Evolutionary conservation across 1,284 basidiomycete genomes (phyloP), one percentile per base, ranked within the genome.

Genomic region (Cutaneotrichosporon sp.): DNA sequence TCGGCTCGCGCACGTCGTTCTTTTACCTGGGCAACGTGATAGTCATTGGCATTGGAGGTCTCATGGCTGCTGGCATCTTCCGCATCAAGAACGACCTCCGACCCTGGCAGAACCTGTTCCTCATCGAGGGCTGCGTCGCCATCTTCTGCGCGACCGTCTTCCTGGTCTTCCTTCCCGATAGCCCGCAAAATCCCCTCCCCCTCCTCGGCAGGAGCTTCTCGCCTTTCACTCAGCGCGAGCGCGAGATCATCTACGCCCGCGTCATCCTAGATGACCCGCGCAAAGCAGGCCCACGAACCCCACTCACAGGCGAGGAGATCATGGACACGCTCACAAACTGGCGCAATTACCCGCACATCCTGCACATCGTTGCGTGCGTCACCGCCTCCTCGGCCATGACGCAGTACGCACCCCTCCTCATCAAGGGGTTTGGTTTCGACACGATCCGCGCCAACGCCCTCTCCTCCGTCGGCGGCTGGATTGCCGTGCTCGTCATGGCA

Each of bases 401-500:
- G 5, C 63, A 69, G 21, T 71, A 71, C 56, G 16, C 13, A 18
- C 62, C 62, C 14, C 32, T 56, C 1, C 58, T 78, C 31, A 71
- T 78, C 67, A 72, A 70, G 56, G 64, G 69, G 18, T 76, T 77
- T 55, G 69, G 70, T 13, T 78, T 74, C 60, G 67, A 66, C 32
- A 70, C 95, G 8, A 64, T 73, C 60, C 66, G 66, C 16, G 70
- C 72, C 30, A 76, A 76, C 58, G 70, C 70, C 6, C 61, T 73
- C 10, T 68, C 73, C 8, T 73, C 73, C 2, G 72, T 74, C 14
- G 64, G 65, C 5, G 70, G 70, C 18, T 75, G 72, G 71, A 51
- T 67, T 46, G 38, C 40, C 1, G 42, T 72, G 34, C 22, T 72
- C 46, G 34, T 62, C 18, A 60, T 61, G 51, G 47, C 53, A 38